Evolutionary conservation across 2,329 filamentous ascomycete species (phyloP).

Genomic region (Ceratocystis smalleyi): DNA sequence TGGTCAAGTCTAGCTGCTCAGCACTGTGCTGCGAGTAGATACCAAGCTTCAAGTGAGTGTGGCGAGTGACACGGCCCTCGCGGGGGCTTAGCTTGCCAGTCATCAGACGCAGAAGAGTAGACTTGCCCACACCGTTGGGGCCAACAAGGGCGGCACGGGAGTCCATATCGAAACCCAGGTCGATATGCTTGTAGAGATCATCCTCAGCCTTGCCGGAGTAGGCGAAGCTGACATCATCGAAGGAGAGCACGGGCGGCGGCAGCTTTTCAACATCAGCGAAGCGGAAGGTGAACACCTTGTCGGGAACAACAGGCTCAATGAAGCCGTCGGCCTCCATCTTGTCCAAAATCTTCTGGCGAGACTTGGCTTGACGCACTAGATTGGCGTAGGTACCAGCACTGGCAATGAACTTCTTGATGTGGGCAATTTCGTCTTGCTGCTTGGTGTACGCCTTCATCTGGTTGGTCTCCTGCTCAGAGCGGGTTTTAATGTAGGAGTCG

Average conservation of each 20-base stretch:
- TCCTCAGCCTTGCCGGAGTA: slow-evolving; percentile 84
- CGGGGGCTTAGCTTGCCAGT: slow-evolving; percentile 86
- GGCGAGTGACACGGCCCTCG: slow-evolving; percentile 63
- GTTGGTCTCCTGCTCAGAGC: slow-evolving; percentile 86
- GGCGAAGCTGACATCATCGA: slow-evolving; percentile 94
- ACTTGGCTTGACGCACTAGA: slow-evolving; percentile 96
- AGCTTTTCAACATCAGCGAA: slow-evolving; percentile 99
- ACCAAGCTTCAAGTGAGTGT: slow-evolving; percentile 97
- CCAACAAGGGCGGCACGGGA: slow-evolving; percentile 92
- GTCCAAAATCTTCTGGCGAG: slow-evolving; percentile 97
- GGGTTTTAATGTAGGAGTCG: slow-evolving; percentile 93
- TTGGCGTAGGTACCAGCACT: slow-evolving; percentile 99
- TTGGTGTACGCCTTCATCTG: slow-evolving; percentile 98
- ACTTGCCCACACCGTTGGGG: slow-evolving; percentile 98
- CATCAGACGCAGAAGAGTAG: slow-evolving; percentile 88
- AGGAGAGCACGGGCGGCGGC: slow-evolving; percentile 89
- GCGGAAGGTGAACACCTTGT: slow-evolving; percentile 90
- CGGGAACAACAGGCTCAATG: slow-evolving; percentile 74
- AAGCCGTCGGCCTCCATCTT: slow-evolving; percentile 99
- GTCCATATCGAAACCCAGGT: slow-evolving; percentile 99
- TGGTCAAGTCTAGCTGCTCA: slow-evolving; percentile 95
- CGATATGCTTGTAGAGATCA: slow-evolving; percentile 89
- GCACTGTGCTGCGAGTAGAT: slow-evolving; percentile 97
- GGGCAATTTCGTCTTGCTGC: slow-evolving; percentile 95
- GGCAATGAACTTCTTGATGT: slow-evolving; percentile 99